Base-by-base conservation (phyloP, 2,329 filamentous ascomycete genomes). In the Colletotrichum cuscutae region DNA sequence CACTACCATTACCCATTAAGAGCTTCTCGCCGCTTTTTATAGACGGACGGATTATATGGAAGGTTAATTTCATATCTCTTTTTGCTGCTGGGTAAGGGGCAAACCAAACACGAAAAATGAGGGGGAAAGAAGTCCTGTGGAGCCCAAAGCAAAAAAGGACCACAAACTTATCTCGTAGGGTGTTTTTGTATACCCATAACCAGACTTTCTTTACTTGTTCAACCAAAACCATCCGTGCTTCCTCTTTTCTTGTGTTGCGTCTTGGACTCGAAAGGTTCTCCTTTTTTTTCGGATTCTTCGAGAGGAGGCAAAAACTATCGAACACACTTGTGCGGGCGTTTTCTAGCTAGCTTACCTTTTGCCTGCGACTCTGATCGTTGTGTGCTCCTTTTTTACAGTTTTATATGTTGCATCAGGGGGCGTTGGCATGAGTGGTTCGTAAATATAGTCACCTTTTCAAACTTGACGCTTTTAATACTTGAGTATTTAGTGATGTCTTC, bases 181-280 rank as follows among this genome's bases (percentile, higher is more conserved):
- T 64, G 58, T 65, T 72, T 30, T 65, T 60, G 65, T 35, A 70
- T 70, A 72, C 70, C 71, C 71, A 57, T 61, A 65, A 65, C 49
- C 66, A 61, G 71, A 73, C 71, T 61, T 72, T 73, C 66, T 65
- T 70, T 70, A 73, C 60, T 71, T 71, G 66, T 73, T 71, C 4
- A 46, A 24, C 62, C 54, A 63, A 13, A 26, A 22, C 24, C 5
- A 61, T 12, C 5, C 32, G 61, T 30, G 52, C 35, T 49, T 42
- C 54, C 26, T 3, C 49, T 49, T 42, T 42, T 19, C 4, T 54
- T 35, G 22, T 22, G 42, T 49, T 49, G 49, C 13, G 30, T 71
- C 26, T 71, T 72, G 65, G 65, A 72, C 64, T 69, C 59, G 37
- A 19, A 42, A 5, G 52, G 42, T 35, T n/a, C 26, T 60, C 13